Evolutionary conservation across 1,284 basidiomycete genomes (phyloP).

Genomic region (Sphaerobolus stellatus): DNA sequence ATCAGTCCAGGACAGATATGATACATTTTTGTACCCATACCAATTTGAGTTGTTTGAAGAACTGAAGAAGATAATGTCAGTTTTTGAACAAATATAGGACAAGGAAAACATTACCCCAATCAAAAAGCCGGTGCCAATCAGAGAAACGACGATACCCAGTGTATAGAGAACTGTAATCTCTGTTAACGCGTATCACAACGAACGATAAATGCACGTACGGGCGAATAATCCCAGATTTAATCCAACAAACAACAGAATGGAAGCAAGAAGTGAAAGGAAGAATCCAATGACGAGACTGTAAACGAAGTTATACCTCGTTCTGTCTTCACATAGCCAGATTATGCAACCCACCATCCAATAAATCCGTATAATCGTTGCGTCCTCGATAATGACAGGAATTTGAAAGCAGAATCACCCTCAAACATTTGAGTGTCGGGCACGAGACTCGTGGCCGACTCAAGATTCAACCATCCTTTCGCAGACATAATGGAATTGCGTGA

Average conservation of each 20-base stretch:
- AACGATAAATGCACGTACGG: constrained; percentile 45
- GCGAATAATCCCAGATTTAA: constrained; percentile 75
- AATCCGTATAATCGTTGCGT: constrained; percentile 85
- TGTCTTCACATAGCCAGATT: not conserved
- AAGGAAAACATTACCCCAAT: constrained; percentile 58
- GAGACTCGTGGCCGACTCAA: constrained; percentile 56
- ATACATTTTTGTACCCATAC: constrained; percentile 41
- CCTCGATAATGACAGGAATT: constrained; percentile 69
- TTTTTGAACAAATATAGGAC: constrained; percentile 2
- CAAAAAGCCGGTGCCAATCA: constrained; percentile 88
- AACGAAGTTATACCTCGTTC: not conserved
- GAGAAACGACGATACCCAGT: constrained; percentile 78
- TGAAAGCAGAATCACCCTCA: constrained; percentile 81
- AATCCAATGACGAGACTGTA: constrained; percentile 70
- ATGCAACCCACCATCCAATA: constrained; percentile 63
- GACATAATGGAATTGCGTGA: constrained; percentile 31
- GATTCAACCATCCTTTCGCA: constrained; percentile 61
- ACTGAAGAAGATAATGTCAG: constrained; percentile 42
- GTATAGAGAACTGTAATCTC: constrained; percentile 68
- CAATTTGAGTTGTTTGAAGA: constrained; percentile 75
- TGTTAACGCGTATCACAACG: not conserved
- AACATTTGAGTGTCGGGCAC: constrained; percentile 75
- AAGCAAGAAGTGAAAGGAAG: constrained; percentile 77
- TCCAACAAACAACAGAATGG: constrained; percentile 76
- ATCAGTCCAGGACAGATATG: not conserved